These are phyloP conservation scores for Aspergillus sp. DNA, from an alignment of 2,329 filamentous ascomycete genomes.

Conservation along the genomic window DNA sequence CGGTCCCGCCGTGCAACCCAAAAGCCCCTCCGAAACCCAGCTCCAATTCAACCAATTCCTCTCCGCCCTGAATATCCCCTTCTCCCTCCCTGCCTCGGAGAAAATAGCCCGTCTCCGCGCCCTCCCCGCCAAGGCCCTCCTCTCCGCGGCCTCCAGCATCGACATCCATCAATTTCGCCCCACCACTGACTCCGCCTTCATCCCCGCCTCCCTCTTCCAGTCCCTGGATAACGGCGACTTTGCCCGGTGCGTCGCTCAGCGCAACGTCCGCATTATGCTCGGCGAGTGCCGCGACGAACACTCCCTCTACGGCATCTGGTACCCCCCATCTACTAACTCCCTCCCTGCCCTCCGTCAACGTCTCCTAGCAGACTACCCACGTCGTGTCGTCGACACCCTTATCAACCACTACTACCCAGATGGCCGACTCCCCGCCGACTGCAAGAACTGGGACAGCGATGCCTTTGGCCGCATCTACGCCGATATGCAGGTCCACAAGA, in stretches of 20 bases:
- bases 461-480: conserved; percentile 53
- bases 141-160: conserved; percentile 40
- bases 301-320: conserved; percentile 48
- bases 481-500: conserved; percentile 51
- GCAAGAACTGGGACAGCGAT: conserved; percentile 43
- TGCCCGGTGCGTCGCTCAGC: conserved; percentile 38
- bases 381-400: conserved; percentile 38
- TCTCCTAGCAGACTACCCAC: conserved; percentile 51
- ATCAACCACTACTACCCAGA: conserved; percentile 42
- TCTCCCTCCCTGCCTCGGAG: conserved; percentile 31
- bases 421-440: conserved; percentile 33
- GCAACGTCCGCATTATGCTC: conserved; percentile 47
- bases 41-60: conserved; percentile 51
- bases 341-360: conserved; percentile 41
- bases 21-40: conserved; percentile 43
- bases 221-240: conserved; percentile 48
- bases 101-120: conserved; percentile 45
- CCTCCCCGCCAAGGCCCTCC: conserved; percentile 33
- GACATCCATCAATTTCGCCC: conserved; percentile 52
- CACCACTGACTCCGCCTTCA: conserved; percentile 46
- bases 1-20: conserved; percentile 50
- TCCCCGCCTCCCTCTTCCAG: conserved; percentile 39
- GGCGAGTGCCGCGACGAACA: conserved; percentile 54
- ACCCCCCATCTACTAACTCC: conserved; percentile 39
- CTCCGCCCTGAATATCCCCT: conserved; percentile 39